These are phyloP conservation scores for Suzukiozyma palmioleophila DNA, from an alignment of 1,139 yeast species.

Conservation along the genomic window DNA sequence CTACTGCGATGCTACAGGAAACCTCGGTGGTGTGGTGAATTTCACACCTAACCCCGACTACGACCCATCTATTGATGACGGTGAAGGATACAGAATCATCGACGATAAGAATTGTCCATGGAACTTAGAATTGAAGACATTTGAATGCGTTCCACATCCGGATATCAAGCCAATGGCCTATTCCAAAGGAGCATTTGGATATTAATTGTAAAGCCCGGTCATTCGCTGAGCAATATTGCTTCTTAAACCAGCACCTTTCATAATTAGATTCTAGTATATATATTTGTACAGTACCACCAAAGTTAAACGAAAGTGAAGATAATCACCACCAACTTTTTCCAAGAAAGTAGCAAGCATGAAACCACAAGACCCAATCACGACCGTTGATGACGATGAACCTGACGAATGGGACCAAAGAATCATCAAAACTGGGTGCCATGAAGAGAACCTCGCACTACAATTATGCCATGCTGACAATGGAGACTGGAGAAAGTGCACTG, in stretches of 20 bases:
- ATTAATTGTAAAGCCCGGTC: too few species aligned
- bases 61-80: constrained; percentile 29
- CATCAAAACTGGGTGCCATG: constrained; percentile 68
- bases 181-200: constrained; percentile 59
- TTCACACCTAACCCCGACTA: constrained; percentile 37
- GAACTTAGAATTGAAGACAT: constrained; percentile 51
- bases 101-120: constrained; percentile 45
- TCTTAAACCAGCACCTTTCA: too few species aligned
- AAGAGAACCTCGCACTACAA: constrained; percentile 61
- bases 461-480: constrained; percentile 77
- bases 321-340: too few species aligned
- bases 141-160: constrained; percentile 86
- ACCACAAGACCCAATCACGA: constrained; percentile 1
- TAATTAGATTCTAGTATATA: too few species aligned
- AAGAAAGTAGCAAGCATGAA: constrained; percentile 2
- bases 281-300: constrained; percentile 1
- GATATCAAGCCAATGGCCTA: constrained; percentile 94
- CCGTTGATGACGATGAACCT: constrained; percentile 50
- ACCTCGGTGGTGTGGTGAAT: constrained; percentile 83
- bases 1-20: constrained; percentile 90
- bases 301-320: neutral
- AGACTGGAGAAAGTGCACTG: constrained; percentile 71
- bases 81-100: constrained; percentile 50
- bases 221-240: too few species aligned
- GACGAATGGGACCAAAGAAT: constrained; percentile 77